Conservation (phyloP, 768 basidiomycete genomes). For the Russula ochroleuca region DNA sequence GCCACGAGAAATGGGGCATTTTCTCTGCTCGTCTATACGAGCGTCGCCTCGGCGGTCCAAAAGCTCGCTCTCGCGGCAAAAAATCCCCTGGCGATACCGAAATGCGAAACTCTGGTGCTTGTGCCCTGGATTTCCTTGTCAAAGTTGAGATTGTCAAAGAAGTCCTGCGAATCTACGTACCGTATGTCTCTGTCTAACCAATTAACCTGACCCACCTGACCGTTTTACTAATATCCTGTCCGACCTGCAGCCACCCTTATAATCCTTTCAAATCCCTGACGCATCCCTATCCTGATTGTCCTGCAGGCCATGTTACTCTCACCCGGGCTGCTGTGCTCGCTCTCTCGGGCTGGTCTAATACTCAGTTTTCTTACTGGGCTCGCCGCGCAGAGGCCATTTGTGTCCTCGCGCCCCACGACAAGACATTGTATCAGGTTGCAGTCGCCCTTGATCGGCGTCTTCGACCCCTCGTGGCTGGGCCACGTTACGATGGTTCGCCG, state of each 20-base stretch:
- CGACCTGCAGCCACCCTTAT: slow-evolving; percentile 45
- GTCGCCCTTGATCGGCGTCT: slow-evolving; percentile 42
- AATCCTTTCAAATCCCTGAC: slow-evolving; percentile 48
- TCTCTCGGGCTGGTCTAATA: slow-evolving; percentile 51
- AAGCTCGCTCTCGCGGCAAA: slow-evolving; percentile 35
- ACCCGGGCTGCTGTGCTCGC: slow-evolving; percentile 47
- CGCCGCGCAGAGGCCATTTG: slow-evolving; percentile 48
- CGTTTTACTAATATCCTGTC: slow-evolving; percentile 4
- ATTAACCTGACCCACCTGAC: background rate
- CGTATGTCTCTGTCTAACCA: slow-evolving; percentile 36
- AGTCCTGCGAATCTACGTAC: slow-evolving; percentile 45
- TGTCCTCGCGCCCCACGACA: slow-evolving; percentile 42
- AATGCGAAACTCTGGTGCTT: slow-evolving; percentile 36
- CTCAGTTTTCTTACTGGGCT: slow-evolving; percentile 54
- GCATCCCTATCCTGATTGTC: slow-evolving; percentile 39
- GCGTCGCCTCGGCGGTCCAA: slow-evolving; percentile 41
- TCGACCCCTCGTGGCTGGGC: slow-evolving; percentile 30
- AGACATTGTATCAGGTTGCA: slow-evolving; percentile 40
- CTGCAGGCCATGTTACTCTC: slow-evolving; percentile 43
- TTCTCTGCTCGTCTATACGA: slow-evolving; percentile 47
- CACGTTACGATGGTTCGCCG: slow-evolving; percentile 26
- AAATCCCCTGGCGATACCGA: slow-evolving; percentile 31
- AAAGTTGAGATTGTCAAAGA: slow-evolving; percentile 52
- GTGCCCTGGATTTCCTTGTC: slow-evolving; percentile 49
- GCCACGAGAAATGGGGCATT: slow-evolving; percentile 42